These are phyloP conservation scores for Ophiostoma triangulosporum DNA, from an alignment of 2,329 filamentous ascomycete species.

Conservation along the genomic window DNA sequence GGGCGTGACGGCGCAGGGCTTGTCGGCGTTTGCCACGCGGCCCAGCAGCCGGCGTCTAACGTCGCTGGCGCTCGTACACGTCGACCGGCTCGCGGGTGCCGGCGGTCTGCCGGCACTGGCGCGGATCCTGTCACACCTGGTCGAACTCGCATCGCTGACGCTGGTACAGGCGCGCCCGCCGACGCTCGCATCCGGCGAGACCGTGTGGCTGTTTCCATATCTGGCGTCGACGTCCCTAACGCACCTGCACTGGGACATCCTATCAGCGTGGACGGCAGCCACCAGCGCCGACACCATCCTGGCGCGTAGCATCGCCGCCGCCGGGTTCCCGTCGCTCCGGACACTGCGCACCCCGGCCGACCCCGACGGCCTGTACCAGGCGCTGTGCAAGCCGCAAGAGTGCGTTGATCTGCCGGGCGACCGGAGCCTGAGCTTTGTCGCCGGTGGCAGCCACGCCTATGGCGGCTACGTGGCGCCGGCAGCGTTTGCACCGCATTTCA, in stretches of 20 bases:
- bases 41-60: constrained; percentile 29
- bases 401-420: constrained; percentile 38
- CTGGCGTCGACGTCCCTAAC: constrained; percentile 40
- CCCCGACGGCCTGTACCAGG: constrained; percentile 54
- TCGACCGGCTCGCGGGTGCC: constrained; percentile 26
- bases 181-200: constrained; percentile 38
- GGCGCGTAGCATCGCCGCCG: constrained; percentile 45
- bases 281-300: constrained; percentile 42
- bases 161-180: constrained; percentile 39
- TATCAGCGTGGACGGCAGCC: constrained; percentile 31
- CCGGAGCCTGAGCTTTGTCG: constrained; percentile 21
- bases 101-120: constrained; percentile 43
- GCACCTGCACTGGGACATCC: constrained; percentile 52
- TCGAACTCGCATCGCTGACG: constrained; percentile 33
- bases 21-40: constrained; percentile 41
- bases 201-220: constrained; percentile 51
- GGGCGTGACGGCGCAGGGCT: constrained; percentile 41
- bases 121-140: constrained; percentile 44
- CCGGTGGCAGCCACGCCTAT: not conserved
- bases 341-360: constrained; percentile 53
- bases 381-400: constrained; percentile 50
- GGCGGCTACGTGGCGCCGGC: not conserved
- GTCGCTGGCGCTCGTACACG: constrained; percentile 40
- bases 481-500: not conserved
- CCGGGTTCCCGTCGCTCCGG: constrained; percentile 49